phyloP scores from a whole-genome alignment of 75 land plant species.

The Sequoiadendron giganteum region DNA sequence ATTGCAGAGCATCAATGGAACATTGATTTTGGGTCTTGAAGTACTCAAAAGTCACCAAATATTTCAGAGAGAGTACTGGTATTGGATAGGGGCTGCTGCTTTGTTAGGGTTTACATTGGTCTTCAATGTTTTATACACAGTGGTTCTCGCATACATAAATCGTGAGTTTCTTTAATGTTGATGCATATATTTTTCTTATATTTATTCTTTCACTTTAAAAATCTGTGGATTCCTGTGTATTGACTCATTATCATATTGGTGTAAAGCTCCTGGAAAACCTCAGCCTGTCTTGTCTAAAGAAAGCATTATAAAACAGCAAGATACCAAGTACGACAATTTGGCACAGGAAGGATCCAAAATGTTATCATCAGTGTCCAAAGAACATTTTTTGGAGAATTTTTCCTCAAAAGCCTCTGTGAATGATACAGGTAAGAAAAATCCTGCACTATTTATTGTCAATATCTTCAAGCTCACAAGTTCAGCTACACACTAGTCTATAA shows the following conservation, averaged over 20 bases:
- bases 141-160: constrained; percentile 62
- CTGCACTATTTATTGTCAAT: constrained; percentile 18
- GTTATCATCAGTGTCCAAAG: background rate
- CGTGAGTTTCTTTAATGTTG: constrained; percentile 41
- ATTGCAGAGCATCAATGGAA: constrained; percentile 39
- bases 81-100: constrained; percentile 77
- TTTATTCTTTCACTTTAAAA: background rate
- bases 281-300: constrained; percentile 79
- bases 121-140: constrained; percentile 76
- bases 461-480: background rate
- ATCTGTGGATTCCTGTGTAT: background rate
- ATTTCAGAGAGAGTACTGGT: constrained; percentile 50
- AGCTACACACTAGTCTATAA: background rate
- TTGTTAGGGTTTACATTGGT: constrained; percentile 58
- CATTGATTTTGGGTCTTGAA: constrained; percentile 41
- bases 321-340: constrained; percentile 17
- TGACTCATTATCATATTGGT: background rate
- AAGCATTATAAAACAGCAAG: constrained; percentile 42
- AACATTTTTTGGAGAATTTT: background rate
- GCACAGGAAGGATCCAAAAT: constrained; percentile 10
- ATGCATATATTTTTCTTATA: background rate
- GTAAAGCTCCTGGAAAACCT: constrained; percentile 64
- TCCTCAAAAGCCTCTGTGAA: background rate
- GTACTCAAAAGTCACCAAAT: constrained; percentile 45
- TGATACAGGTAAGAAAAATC: constrained; percentile 30